Evolutionary conservation across 345 rosid species (phyloP).

Genomic region (Salix dunnii): DNA sequence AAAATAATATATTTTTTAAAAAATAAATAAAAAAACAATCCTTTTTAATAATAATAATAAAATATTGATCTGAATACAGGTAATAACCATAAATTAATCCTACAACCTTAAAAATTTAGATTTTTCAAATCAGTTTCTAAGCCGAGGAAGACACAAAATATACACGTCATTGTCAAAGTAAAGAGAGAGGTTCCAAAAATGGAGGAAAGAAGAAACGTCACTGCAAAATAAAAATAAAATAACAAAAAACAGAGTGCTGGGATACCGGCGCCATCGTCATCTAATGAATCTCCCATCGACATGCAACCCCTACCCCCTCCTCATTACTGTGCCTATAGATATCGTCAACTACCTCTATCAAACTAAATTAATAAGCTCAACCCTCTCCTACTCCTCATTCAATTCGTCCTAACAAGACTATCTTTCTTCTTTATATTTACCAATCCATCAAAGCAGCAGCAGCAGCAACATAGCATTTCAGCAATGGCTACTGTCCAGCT

Average conservation of each 20-base stretch:
- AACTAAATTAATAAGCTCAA: neutral
- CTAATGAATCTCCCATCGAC: neutral
- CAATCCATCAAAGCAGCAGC: neutral
- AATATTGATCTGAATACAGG: too few species aligned
- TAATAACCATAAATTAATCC: too few species aligned
- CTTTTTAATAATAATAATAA: too few species aligned
- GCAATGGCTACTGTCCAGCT: slow-evolving; percentile 50
- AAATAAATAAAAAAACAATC: too few species aligned
- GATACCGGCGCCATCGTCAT: neutral
- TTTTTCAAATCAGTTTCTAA: too few species aligned
- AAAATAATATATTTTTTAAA: too few species aligned
- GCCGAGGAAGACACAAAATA: too few species aligned
- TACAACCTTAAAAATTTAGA: too few species aligned
- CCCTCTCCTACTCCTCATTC: neutral
- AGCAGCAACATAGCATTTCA: neutral
- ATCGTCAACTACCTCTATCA: neutral
- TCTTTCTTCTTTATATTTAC: neutral
- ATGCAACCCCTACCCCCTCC: neutral
- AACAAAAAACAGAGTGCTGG: neutral
- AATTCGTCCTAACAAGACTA: neutral
- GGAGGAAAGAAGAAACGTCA: neutral
- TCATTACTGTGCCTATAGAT: neutral
- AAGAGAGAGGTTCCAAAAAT: neutral
- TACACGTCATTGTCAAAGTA: too few species aligned
- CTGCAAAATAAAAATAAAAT: neutral